A percentile compares a stretch with the other conserved stretches of the same genome.
phyloP scores from a whole-genome alignment of 345 rosid genomes.

The Dimocarpus longan region DNA sequence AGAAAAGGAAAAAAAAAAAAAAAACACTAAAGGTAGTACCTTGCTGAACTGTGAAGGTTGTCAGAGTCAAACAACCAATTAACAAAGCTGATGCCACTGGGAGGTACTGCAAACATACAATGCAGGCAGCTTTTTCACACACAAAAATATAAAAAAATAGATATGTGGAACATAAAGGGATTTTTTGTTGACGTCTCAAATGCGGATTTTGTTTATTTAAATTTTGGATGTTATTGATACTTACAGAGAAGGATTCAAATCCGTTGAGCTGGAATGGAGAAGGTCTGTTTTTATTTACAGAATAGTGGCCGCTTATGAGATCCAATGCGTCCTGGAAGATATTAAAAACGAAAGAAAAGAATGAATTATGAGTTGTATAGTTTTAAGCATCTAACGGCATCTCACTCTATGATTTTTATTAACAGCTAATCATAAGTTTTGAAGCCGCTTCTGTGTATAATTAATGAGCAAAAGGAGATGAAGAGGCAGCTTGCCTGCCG shows the following conservation, averaged over 20 bases:
- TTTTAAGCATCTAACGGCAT: neutral
- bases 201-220: neutral
- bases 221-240: constrained; percentile 28
- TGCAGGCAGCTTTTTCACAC: neutral
- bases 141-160: neutral
- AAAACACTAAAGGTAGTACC: constrained; percentile 42
- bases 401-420: neutral
- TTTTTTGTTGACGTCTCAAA: too few species aligned
- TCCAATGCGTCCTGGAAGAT: constrained; percentile 85
- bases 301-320: constrained; percentile 87
- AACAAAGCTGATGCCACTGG: constrained; percentile 92
- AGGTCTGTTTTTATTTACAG: constrained; percentile 59
- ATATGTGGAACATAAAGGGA: neutral
- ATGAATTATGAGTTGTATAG: neutral
- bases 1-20: neutral
- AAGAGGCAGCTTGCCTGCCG: constrained; percentile 72
- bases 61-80: constrained; percentile 82
- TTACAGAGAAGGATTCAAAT: constrained; percentile 69
- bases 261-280: constrained; percentile 78
- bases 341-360: constrained; percentile 3
- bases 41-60: constrained; percentile 83
- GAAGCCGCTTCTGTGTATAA: neutral
- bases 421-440: neutral
- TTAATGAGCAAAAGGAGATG: constrained; percentile 2
- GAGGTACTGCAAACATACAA: constrained; percentile 66